Evolutionary conservation across 2,329 filamentous ascomycete genomes (phyloP), one percentile per base, ranked within the genome.

Genomic region (Drechslerella coelobrocha): DNA sequence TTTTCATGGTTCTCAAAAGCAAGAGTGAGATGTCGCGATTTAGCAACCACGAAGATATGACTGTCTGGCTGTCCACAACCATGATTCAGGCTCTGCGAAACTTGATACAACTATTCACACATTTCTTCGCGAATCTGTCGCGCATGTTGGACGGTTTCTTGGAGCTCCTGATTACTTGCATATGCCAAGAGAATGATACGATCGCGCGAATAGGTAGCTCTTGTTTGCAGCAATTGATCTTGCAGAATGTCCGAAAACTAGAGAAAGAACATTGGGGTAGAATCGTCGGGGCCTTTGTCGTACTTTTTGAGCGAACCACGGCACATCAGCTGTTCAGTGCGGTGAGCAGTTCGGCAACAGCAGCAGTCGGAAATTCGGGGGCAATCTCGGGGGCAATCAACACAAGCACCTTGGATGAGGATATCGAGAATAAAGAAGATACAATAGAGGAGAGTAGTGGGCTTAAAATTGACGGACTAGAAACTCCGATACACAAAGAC

Each of bases 121-220:
- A 99, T 79, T 99, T 97, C 80, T 99, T 99, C 74, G 91, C 95
- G 68, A 88, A 92, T 0, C 82, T 99, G 8, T 92, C 97, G 80
- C 96, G 96, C 78, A 99, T 99, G 94, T 85, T 99, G 17, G 92
- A 97, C 79, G 85, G 94, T n/a, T 97, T 99, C 79, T 81, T 99
- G 37, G 93, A 97, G 78, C 85, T 99, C 19, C 82, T 99, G 9
- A 92, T 91, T 2, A 85, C 99, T 9, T 99, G 94, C 78, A 99
- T 99, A 73, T 97, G 93, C 78, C 94, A 99, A 79, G 94, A 99
- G 78, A 99, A 99, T 76, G 94, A 99, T 77, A 99, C 95, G 0
- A 93, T 99, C 74, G 95, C 94, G 1, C 86, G 95, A 23, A 99
- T 99, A 76, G 94, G 94, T 56, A 97, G 93, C 81, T 99, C 99